phyloP scores from a whole-genome alignment of 352 stramenopile species.

The Pythium chondricola region DNA sequence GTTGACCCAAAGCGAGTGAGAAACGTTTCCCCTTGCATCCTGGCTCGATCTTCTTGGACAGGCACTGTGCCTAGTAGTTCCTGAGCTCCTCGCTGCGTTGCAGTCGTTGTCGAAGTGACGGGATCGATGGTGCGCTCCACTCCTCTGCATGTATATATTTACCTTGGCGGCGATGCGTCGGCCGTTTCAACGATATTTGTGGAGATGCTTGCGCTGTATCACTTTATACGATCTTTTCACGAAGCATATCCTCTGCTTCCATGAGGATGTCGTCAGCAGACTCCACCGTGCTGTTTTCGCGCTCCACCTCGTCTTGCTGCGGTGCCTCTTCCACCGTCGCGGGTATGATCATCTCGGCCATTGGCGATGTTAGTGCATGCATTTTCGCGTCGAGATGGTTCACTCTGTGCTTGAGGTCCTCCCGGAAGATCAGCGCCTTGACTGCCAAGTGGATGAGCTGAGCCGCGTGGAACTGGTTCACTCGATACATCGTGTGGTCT shows the following conservation, averaged over 20 bases:
- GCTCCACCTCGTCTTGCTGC: not conserved
- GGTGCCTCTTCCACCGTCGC: not conserved
- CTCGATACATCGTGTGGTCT: conserved; percentile 35
- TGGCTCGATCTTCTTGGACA: too few species aligned
- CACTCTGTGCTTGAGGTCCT: conserved; percentile 45
- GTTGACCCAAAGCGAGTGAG: conserved; percentile 4
- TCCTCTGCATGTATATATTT: too few species aligned
- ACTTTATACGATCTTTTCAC: too few species aligned
- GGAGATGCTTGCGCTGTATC: too few species aligned
- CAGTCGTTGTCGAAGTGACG: not conserved
- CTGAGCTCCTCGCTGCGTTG: too few species aligned
- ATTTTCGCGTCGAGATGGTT: conserved; percentile 19
- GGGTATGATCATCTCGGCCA: not conserved
- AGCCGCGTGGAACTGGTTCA: conserved; percentile 52
- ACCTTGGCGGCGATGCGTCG: too few species aligned
- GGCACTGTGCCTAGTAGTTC: too few species aligned
- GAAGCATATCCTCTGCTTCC: conserved; percentile 13
- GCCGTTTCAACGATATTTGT: too few species aligned
- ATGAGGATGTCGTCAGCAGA: conserved; percentile 11
- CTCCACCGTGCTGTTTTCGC: not conserved
- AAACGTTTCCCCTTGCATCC: too few species aligned
- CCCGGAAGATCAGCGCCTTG: conserved; percentile 40
- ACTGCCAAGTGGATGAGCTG: conserved; percentile 39
- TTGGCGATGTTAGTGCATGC: not conserved
- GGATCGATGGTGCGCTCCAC: too few species aligned